Evolutionary conservation across 306 rosid species (phyloP), one percentile per base, ranked within the genome.

Genomic region (Psophocarpus tetragonolobus): DNA sequence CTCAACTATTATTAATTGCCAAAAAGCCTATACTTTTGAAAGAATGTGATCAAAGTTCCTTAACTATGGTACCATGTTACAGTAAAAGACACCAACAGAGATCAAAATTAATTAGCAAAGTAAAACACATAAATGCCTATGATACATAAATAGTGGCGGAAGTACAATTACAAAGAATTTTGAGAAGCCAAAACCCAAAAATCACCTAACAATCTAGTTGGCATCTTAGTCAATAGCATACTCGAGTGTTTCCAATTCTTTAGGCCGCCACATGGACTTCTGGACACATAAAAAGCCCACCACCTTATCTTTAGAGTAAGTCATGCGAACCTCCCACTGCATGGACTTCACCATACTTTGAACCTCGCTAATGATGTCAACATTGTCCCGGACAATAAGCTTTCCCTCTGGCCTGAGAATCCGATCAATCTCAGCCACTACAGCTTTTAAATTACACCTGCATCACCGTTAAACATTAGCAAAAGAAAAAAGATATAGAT

Each of bases 241-340:
- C 42, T 86, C 73, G 70, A 96, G 76, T 15, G 87, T 85, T 84
- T 87, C 99, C 0, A 53, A 72, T 64, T 92, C 94, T 20, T 38
- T 71, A 5, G 99, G 99, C 57, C 98, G 92, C 99, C 99, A 96
- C 78, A 65, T 80, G 67, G 99, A 84, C 87, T 96, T 96, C 84
- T 91, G 91, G 78, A 90, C 94, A 51, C 88, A 90, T 7, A 96
- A 84, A 88, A 96, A 81, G 45, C 92, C 99, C 84, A 87, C 99
- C 84, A 87, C 90, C 9, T 78, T 86, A 27, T 91, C 91, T 86
- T 91, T 96, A 2, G 95, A 79, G 81, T 76, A 91, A 62, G 96
- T 86, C 89, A 91, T 81, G 48, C 96, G 93, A 81, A 96, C 97
- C 84, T 92, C 96, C 99, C 99, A 96, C 14, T 87, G 81, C 97